Percentiles rank a stretch among this genome's conserved stretches.
Conservation (phyloP, 345 rosid genomes). For the Pelargonium nanum region DNA sequence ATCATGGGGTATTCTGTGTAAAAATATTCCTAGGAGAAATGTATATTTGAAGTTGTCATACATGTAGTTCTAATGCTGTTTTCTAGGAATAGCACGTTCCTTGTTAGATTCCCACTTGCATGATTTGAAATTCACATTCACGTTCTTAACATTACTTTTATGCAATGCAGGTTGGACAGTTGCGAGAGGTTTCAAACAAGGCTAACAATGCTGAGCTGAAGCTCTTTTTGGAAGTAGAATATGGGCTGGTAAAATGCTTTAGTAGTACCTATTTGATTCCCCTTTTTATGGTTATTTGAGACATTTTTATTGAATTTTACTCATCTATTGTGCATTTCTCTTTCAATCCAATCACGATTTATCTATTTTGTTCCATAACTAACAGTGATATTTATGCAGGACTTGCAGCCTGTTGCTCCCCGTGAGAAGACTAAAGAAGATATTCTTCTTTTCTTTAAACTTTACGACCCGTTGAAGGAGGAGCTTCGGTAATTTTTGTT, state of each 20-base stretch:
- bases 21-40: no score
- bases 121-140: neutral
- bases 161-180: slow-evolving; percentile 69
- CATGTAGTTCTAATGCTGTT: no score
- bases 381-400: slow-evolving; percentile 33
- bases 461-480: slow-evolving; percentile 67
- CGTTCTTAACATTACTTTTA: neutral
- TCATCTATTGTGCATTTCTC: slow-evolving; percentile 4
- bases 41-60: no score
- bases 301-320: slow-evolving; percentile 7
- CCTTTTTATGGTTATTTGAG: slow-evolving; percentile 2
- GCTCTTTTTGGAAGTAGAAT: slow-evolving; percentile 75
- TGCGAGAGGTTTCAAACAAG: slow-evolving; percentile 82
- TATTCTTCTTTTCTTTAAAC: slow-evolving; percentile 85
- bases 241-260: slow-evolving; percentile 43
- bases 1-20: no score
- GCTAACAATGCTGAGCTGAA: slow-evolving; percentile 76
- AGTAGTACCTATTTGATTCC: slow-evolving; percentile 6
- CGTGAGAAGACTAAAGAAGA: slow-evolving; percentile 74
- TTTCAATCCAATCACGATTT: neutral
- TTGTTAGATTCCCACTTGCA: neutral
- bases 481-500: slow-evolving; percentile 46
- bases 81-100: neutral
- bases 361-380: slow-evolving; percentile 5
- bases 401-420: slow-evolving; percentile 49